A percentile compares a stretch with the other conserved stretches of the same genome.
phyloP scores from a whole-genome alignment of 202 grass and related monocot genomes.

The Setaria viridis region DNA sequence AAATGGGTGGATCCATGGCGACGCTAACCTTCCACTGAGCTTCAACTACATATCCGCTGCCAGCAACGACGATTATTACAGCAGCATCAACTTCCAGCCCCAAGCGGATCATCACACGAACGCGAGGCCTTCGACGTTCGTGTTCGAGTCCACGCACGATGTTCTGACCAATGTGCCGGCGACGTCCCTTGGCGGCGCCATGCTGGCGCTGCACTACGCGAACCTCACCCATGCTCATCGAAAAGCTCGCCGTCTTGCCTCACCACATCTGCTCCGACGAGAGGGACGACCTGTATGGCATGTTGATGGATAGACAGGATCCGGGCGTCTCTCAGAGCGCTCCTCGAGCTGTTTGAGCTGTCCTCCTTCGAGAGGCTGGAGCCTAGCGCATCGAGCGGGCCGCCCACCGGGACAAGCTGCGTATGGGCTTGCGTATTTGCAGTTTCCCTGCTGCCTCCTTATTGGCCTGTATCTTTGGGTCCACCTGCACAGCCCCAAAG shows the following conservation, averaged over 20 bases:
- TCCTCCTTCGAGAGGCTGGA: too few species aligned
- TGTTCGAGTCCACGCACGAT: constrained; percentile 43
- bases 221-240: constrained; percentile 69
- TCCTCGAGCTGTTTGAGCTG: constrained; percentile 37
- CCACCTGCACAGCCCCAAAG: too few species aligned
- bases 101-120: not conserved
- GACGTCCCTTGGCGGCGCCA: constrained; percentile 58
- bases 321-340: constrained; percentile 56
- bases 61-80: not conserved
- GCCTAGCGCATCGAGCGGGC: too few species aligned
- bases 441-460: too few species aligned
- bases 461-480: too few species aligned
- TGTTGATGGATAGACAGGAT: constrained; percentile 55
- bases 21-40: constrained; percentile 36
- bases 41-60: constrained; percentile 35
- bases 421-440: too few species aligned
- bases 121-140: constrained; percentile 24
- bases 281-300: constrained; percentile 76
- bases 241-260: constrained; percentile 61
- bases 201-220: constrained; percentile 69
- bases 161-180: constrained; percentile 40
- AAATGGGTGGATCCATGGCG: constrained; percentile 49
- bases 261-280: constrained; percentile 63
- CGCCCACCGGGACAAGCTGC: too few species aligned
- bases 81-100: not conserved